phyloP scores from a whole-genome alignment of 2,329 filamentous ascomycete species.

The Bipolaris zeicola region DNA sequence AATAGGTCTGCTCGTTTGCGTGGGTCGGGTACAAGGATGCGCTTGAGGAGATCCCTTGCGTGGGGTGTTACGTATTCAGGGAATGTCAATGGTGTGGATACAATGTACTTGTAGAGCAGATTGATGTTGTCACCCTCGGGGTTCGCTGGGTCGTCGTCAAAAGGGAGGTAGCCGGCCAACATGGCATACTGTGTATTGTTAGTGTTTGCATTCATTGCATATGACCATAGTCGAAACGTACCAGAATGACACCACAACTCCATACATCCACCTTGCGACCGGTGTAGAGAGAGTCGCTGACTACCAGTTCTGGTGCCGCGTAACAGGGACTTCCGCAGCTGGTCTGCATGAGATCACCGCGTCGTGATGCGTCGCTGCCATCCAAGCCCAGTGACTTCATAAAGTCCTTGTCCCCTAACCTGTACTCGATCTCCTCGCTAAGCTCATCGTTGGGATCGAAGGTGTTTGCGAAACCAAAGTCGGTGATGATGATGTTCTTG shows the following conservation, averaged over 20 bases:
- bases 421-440: constrained; percentile 85
- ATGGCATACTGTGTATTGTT: constrained; percentile 79
- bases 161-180: constrained; percentile 95
- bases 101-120: constrained; percentile 98
- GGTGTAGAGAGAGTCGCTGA: constrained; percentile 96
- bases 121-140: constrained; percentile 99
- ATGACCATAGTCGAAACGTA: constrained; percentile 57
- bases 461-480: constrained; percentile 98
- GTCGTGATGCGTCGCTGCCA: constrained; percentile 74
- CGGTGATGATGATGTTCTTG: constrained; percentile 98
- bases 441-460: constrained; percentile 90
- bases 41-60: constrained; percentile 85
- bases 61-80: constrained; percentile 99
- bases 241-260: constrained; percentile 98
- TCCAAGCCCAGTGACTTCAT: constrained; percentile 88
- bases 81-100: constrained; percentile 94
- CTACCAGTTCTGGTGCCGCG: constrained; percentile 93
- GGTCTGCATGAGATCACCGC: constrained; percentile 97
- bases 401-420: constrained; percentile 83
- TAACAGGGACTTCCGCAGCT: constrained; percentile 98
- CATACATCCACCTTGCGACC: constrained; percentile 98
- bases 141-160: constrained; percentile 97
- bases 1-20: constrained; percentile 94
- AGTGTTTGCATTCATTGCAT: constrained; percentile 11
- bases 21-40: constrained; percentile 94